Evolutionary conservation across 768 basidiomycete species (phyloP), one percentile per base, ranked within the genome.

Genomic region (Tylopilus sp.): DNA sequence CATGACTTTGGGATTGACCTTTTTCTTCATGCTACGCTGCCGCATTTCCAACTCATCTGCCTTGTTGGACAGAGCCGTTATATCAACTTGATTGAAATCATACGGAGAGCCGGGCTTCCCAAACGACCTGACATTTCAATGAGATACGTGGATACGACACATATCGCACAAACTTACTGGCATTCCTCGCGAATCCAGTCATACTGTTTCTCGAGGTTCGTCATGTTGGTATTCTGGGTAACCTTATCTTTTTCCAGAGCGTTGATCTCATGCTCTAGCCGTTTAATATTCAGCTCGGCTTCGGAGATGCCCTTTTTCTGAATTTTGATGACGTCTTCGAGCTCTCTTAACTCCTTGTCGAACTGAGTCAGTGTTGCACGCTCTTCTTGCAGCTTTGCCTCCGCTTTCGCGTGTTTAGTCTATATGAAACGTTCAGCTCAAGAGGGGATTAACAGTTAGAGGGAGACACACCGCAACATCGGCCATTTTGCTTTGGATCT

Each of bases 1-100:
- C 75, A 97, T 83, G 41, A 93, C 94, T 68, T 95, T 97, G 3
- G 86, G 86, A 60, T 99, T 98, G 62, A 98, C 79, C 68, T 95
- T 97, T 74, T 93, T 92, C 74, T 93, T 95, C 84, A 92, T 85
- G 20, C 85, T 83, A 60, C 86, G 86, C 65, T 91, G 91, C 41
- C 83, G 75, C 18, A 80, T 74, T 57, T 91, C 85, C 11, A 98
- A 76, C 59, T 92, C 88, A 8, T 75, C 72, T 22, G 85, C 86
- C 64, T 85, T 86, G 38, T 81, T 74, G 41, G 78, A 73, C 56
- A 89, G 71, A 44, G 75, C 70, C 2, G 48, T 68, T 18, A 93
- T 78, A 62, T 97, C 82, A 48, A 81, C 72, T 3, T 75, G 71
- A 3, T 68, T 63, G 65, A 97, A 98, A 65, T 97, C 88, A 64